Evolutionary conservation across 1,139 yeast genomes (phyloP).

Genomic region (Yamadazyma sp.): DNA sequence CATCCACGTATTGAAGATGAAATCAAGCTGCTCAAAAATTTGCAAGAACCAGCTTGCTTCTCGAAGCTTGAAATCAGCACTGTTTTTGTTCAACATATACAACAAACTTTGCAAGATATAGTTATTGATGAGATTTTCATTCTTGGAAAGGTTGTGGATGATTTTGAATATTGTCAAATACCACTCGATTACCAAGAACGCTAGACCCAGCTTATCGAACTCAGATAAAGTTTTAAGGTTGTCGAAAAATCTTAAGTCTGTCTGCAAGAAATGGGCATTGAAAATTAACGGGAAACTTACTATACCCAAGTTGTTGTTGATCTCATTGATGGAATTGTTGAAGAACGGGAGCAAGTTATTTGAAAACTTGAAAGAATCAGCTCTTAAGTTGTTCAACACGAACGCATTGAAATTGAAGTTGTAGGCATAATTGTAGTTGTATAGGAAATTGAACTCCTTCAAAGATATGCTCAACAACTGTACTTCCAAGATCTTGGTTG

Average conservation of each 20-base stretch:
- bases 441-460: slow-evolving; percentile 34
- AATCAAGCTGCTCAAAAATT: slow-evolving; percentile 17
- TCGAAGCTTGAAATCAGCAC: slow-evolving; percentile 12
- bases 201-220: slow-evolving; percentile 16
- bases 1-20: slow-evolving; percentile 25
- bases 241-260: slow-evolving; percentile 8
- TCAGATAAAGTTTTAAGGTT: slow-evolving; percentile 6
- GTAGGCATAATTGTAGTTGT: slow-evolving; percentile 12
- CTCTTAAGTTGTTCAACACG: slow-evolving; percentile 12
- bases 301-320: slow-evolving; percentile 44
- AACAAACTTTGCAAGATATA: slow-evolving; percentile 31
- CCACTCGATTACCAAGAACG: slow-evolving; percentile 37
- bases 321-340: slow-evolving; percentile 25
- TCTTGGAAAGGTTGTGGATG: slow-evolving; percentile 23
- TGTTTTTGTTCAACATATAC: slow-evolving; percentile 22
- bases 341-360: slow-evolving; percentile 20
- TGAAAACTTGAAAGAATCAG: slow-evolving; percentile 14
- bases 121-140: slow-evolving; percentile 22
- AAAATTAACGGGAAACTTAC: slow-evolving; percentile 47
- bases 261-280: slow-evolving; percentile 26
- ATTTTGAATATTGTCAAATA: slow-evolving; percentile 37
- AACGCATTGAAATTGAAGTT: slow-evolving; percentile 12
- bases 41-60: slow-evolving; percentile 12
- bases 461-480: slow-evolving; percentile 37
- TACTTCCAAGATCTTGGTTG: slow-evolving; percentile 39